Evolutionary conservation across 495 filamentous ascomycete species (phyloP).

Genomic region (Saxispiralis lemnorum): DNA sequence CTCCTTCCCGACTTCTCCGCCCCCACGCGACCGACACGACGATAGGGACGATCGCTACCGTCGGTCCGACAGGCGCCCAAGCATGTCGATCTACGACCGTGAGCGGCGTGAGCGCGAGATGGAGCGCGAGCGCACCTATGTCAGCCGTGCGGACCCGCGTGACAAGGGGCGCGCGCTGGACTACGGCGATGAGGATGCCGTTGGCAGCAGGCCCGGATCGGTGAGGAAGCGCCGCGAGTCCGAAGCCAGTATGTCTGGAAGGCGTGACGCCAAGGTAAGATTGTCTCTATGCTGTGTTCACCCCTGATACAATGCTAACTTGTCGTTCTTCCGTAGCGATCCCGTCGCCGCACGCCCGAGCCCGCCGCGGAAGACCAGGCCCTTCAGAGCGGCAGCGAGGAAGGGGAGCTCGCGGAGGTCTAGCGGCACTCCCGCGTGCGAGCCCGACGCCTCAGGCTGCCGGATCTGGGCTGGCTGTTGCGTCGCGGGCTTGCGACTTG

Average conservation of each 20-base stretch:
- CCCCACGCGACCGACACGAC: slow-evolving; percentile 28
- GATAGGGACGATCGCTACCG: slow-evolving; percentile 26
- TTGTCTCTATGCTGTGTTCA: not conserved
- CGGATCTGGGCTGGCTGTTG: too few relatives aligned
- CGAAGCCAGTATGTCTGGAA: slow-evolving; percentile 38
- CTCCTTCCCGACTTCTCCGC: slow-evolving; percentile 34
- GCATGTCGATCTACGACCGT: slow-evolving; percentile 36
- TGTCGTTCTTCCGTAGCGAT: slow-evolving; percentile 6
- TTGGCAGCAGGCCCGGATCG: slow-evolving; percentile 31
- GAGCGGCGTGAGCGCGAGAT: slow-evolving; percentile 70
- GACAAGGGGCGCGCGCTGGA: slow-evolving; percentile 66
- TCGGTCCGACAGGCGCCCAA: slow-evolving; percentile 8
- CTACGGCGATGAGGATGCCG: slow-evolving; percentile 60
- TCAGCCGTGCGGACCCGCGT: slow-evolving; percentile 44
- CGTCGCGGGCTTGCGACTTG: too few relatives aligned
- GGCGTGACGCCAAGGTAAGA: slow-evolving; percentile 40
- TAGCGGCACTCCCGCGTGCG: slow-evolving; percentile 8
- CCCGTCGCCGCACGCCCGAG: slow-evolving; percentile 11
- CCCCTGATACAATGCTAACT: not conserved
- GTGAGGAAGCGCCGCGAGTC: slow-evolving; percentile 49
- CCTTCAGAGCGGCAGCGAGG: slow-evolving; percentile 60
- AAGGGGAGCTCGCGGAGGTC: slow-evolving; percentile 94
- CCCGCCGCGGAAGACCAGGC: slow-evolving; percentile 37
- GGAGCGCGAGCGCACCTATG: slow-evolving; percentile 68
- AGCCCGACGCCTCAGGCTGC: too few relatives aligned